These are phyloP conservation scores for Irpex rosettiformis DNA, from an alignment of 1,284 basidiomycete species.

Conservation along the genomic window DNA sequence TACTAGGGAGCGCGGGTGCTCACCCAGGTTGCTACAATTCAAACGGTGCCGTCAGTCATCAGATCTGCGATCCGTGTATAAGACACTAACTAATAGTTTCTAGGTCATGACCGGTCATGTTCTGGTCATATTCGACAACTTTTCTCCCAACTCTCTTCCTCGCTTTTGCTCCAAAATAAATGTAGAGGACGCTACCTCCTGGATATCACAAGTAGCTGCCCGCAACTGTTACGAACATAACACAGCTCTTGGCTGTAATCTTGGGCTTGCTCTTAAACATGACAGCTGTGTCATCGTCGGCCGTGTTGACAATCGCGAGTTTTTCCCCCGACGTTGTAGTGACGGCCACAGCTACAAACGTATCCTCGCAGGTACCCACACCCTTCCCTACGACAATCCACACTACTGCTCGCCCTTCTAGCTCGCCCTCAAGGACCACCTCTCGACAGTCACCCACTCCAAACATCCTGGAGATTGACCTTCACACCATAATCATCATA, in stretches of 20 bases:
- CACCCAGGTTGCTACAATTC: background rate
- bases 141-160: background rate
- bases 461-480: constrained; percentile 39
- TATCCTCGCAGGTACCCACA: background rate
- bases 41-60: background rate
- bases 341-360: background rate
- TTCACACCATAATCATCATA: constrained; percentile 49
- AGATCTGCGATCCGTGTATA: background rate
- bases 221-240: background rate
- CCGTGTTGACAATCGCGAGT: background rate
- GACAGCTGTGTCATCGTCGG: background rate
- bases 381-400: background rate
- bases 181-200: background rate
- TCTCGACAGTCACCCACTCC: constrained; percentile 1
- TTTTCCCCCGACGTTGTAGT: background rate
- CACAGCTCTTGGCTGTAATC: too few relatives aligned
- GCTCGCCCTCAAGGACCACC: background rate
- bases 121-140: background rate
- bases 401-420: background rate
- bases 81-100: background rate
- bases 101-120: background rate
- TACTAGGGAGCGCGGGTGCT: background rate
- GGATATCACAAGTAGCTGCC: background rate
- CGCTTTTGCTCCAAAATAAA: background rate
- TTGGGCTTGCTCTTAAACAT: too few relatives aligned